phyloP scores from a whole-genome alignment of 140 eudicot species.

The Flaveria floridana region DNA sequence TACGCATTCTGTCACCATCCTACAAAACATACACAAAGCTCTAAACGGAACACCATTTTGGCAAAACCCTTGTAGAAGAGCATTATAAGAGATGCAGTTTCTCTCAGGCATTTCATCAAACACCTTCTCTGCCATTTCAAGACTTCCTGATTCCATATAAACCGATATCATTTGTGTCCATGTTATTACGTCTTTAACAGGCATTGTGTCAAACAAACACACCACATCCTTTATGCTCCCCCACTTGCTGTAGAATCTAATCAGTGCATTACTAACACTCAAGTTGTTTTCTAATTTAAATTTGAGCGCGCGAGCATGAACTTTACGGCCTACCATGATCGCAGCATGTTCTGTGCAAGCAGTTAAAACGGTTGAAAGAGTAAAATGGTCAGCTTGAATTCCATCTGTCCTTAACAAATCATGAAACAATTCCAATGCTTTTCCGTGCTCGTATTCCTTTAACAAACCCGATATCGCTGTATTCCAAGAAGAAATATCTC shows the following conservation, averaged over 20 bases:
- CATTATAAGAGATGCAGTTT: slow-evolving; percentile 59
- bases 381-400: slow-evolving; percentile 49
- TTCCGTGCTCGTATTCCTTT: slow-evolving; percentile 47
- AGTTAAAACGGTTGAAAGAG: slow-evolving; percentile 59
- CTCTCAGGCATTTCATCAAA: slow-evolving; percentile 70
- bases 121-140: slow-evolving; percentile 55
- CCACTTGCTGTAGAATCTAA: slow-evolving; percentile 64
- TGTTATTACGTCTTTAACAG: slow-evolving; percentile 58
- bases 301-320: slow-evolving; percentile 62
- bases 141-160: slow-evolving; percentile 70
- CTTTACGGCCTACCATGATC: slow-evolving; percentile 43
- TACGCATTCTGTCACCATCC: slow-evolving; percentile 53
- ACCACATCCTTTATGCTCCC: slow-evolving; percentile 52
- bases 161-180: slow-evolving; percentile 75
- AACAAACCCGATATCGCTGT: slow-evolving; percentile 60
- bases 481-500: slow-evolving; percentile 79
- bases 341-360: slow-evolving; percentile 52
- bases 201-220: slow-evolving; percentile 57
- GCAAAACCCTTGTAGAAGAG: slow-evolving; percentile 77
- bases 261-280: slow-evolving; percentile 77
- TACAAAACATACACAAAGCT: slow-evolving; percentile 59
- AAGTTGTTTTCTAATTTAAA: slow-evolving; percentile 44
- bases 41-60: slow-evolving; percentile 46
- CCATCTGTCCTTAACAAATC: slow-evolving; percentile 41
- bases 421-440: slow-evolving; percentile 52